Evolutionary conservation across 805 yeast genomes (phyloP), one percentile per base, ranked within the genome.

Genomic region (Metschnikowia aberdeeniae): DNA sequence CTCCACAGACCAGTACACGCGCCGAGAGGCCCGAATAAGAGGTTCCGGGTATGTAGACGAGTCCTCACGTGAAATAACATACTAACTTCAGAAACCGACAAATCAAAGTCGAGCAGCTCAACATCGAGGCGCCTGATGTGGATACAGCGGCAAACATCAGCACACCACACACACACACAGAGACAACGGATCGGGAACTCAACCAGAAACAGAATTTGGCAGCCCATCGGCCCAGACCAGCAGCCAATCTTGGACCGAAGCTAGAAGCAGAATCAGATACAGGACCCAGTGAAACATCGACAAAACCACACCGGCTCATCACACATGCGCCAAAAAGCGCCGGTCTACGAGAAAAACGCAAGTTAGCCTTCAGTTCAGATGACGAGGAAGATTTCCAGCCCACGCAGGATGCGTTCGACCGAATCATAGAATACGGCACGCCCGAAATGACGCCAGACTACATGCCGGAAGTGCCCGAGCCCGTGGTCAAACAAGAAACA

Each of bases 11-110:
- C 51, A 42, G 35, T 47, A 44, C 56, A 47, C 50, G 14, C 57
- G 51, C 51, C 55, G 58, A 24, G 66, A 68, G 47, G 57, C 70
- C 33, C 58, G 75, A 29, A 54, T 63, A 24, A 57, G 75, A 38
- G 76, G 76, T 20, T 63, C 73, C 19, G 75, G 71, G 75, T 69
- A 70, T 54, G 76, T 67, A 27, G 5, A 34, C 6, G 7, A 29
- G 12, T 41, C 12, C 6, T 14, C 5, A 14, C 31, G 13, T 36
- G n/a, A 2, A 12, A n/a, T 11, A 14, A 8, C 6, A 20, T 39
- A 53, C 57, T 55, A 55, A 56, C 57, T 13, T 1, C 40, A 60
- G 62, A 24, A 47, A 42, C 34, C 52, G 59, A 34, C 46, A 40
- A n/a, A 49, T 58, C 31, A 46, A 56, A 29, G 49, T 51, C 17